Conservation (phyloP, 768 basidiomycete genomes). For the Boletus edulis region DNA sequence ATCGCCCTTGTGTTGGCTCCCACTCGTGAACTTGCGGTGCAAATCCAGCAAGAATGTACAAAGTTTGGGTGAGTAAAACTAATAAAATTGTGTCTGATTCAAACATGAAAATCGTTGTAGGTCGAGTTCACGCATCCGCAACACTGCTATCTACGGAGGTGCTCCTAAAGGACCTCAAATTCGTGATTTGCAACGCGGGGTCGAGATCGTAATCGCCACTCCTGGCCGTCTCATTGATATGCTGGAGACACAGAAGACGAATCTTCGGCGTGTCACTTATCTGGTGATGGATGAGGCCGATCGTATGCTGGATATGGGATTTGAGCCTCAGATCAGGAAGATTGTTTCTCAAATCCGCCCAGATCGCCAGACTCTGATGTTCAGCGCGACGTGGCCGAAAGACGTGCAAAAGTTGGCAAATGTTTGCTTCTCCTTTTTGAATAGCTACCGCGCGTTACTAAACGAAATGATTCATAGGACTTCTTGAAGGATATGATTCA, state of each 20-base stretch:
- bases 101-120: constrained; percentile 34
- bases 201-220: constrained; percentile 99
- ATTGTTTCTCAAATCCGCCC: constrained; percentile 97
- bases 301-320: constrained; percentile 99
- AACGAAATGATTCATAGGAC: constrained; percentile 52
- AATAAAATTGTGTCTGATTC: background rate
- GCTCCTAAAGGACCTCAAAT: constrained; percentile 99
- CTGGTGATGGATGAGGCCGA: constrained; percentile 99
- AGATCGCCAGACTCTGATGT: constrained; percentile 98
- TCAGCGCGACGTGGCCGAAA: constrained; percentile 99
- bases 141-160: constrained; percentile 98
- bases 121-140: constrained; percentile 91
- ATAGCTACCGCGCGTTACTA: background rate
- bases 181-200: constrained; percentile 94
- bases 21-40: constrained; percentile 97
- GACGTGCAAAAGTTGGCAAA: constrained; percentile 97
- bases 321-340: constrained; percentile 99
- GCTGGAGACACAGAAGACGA: constrained; percentile 96
- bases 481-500: constrained; percentile 97
- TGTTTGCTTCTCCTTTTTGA: constrained; percentile 37
- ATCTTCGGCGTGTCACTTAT: constrained; percentile 94
- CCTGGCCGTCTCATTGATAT: constrained; percentile 99
- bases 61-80: constrained; percentile 81
- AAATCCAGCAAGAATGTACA: constrained; percentile 98
- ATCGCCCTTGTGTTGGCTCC: constrained; percentile 96